phyloP scores from a whole-genome alignment of 2,329 filamentous ascomycete genomes.

The Sarocladium oryzae region DNA sequence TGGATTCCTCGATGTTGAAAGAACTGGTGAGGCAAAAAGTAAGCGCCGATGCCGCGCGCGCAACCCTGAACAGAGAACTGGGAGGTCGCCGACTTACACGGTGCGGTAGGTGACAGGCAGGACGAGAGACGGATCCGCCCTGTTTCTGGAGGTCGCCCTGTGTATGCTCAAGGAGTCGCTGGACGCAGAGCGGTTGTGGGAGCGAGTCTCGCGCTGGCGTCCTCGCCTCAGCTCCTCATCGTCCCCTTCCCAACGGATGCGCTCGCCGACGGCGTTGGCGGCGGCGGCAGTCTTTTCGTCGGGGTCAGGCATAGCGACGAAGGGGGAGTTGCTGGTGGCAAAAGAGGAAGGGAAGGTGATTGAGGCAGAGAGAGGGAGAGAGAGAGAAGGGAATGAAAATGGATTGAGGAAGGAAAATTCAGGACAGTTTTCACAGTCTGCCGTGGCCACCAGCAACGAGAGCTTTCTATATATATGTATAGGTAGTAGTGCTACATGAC shows the following conservation, averaged over 20 bases:
- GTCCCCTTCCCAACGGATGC: conserved; percentile 9
- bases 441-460: too few species aligned
- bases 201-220: not conserved
- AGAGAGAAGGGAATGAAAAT: too few species aligned
- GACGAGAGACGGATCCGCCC: conserved; percentile 19
- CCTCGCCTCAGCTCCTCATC: conserved; percentile 9
- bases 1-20: conserved; percentile 50
- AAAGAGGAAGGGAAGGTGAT: too few species aligned
- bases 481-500: too few species aligned
- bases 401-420: too few species aligned
- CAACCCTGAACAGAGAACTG: not conserved
- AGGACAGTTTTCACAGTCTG: too few species aligned
- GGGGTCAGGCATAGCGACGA: not conserved
- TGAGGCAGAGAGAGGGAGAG: too few species aligned
- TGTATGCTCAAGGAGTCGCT: conserved; percentile 35
- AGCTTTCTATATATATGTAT: too few species aligned
- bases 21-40: conserved; percentile 27
- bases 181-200: conserved; percentile 15
- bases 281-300: not conserved
- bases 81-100: conserved; percentile 30
- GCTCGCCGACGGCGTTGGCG: not conserved
- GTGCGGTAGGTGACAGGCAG: conserved; percentile 51
- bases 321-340: too few species aligned
- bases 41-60: not conserved
- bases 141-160: conserved; percentile 25